phyloP scores from a whole-genome alignment of 1,284 basidiomycete genomes.

The Gomphus sp. region DNA sequence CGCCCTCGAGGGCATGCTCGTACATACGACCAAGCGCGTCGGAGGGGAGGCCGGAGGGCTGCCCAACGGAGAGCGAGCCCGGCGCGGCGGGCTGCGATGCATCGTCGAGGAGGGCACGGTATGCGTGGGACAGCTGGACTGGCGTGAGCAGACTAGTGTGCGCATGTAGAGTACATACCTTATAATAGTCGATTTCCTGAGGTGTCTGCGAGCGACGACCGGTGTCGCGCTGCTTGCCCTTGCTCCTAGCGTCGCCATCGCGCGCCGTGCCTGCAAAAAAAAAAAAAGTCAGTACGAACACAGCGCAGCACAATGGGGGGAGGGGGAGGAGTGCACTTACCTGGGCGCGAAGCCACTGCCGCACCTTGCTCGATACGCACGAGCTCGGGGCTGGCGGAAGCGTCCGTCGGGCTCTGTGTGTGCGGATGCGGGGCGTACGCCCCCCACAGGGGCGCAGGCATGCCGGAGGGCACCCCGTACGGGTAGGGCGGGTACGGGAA shows the following conservation, averaged over 20 bases:
- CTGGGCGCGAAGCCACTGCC: conserved; percentile 4
- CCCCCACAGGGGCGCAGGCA: conserved; percentile 1
- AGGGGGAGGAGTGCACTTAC: too few species aligned
- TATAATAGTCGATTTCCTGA: not conserved
- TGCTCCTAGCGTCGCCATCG: too few species aligned
- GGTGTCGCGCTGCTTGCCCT: conserved; percentile 13
- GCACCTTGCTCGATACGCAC: conserved; percentile 5
- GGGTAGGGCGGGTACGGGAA: conserved; percentile 22
- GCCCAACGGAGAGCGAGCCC: conserved; percentile 17
- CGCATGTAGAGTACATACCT: conserved; percentile 6
- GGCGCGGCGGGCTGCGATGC: conserved; percentile 19
- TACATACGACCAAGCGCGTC: conserved; percentile 10
- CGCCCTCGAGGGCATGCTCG: conserved; percentile 4
- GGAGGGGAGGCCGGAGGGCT: conserved; percentile 19
- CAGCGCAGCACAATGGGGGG: too few species aligned
- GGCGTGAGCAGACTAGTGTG: not conserved
- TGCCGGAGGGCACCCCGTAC: conserved; percentile 20
- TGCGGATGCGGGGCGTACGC: conserved; percentile 11
- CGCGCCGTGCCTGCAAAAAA: too few species aligned
- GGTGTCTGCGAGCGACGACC: not conserved
- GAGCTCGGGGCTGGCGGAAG: conserved; percentile 18
- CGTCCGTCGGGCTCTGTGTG: conserved; percentile 16
- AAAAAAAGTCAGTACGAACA: too few species aligned
- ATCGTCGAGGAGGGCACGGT: conserved; percentile 16
- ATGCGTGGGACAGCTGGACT: conserved; percentile 21